These are phyloP conservation scores for Cercospora sp. DNA, from an alignment of 2,329 filamentous ascomycete species.

Conservation along the genomic window DNA sequence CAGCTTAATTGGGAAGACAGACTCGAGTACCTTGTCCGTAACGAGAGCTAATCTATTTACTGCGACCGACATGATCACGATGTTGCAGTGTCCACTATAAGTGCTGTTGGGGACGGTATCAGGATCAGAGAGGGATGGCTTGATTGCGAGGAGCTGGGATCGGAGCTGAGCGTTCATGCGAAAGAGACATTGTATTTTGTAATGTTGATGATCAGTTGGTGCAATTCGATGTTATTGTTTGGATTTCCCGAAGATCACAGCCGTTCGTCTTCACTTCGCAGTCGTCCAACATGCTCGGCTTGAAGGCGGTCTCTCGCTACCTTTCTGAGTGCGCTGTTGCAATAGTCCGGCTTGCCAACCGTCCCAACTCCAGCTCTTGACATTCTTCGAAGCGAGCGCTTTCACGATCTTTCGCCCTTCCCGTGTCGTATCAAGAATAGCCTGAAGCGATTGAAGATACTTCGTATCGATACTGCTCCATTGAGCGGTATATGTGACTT, in stretches of 20 bases:
- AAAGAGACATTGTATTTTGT: neutral
- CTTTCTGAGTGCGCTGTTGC: neutral
- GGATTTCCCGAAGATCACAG: neutral
- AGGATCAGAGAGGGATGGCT: too few species aligned
- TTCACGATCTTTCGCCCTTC: slow-evolving; percentile 25
- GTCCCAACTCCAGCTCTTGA: slow-evolving; percentile 20
- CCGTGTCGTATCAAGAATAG: slow-evolving; percentile 8
- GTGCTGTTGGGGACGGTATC: too few species aligned
- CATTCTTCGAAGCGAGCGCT: slow-evolving; percentile 13
- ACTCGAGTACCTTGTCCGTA: too few species aligned
- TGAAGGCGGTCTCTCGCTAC: neutral
- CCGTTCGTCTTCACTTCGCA: neutral
- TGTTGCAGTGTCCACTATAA: too few species aligned
- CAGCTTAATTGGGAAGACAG: too few species aligned
- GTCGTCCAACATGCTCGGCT: neutral
- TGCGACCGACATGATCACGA: too few species aligned
- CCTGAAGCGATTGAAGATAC: slow-evolving; percentile 15
- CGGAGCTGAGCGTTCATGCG: neutral
- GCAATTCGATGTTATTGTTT: neutral
- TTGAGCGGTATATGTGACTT: slow-evolving; percentile 21
- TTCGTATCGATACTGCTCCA: slow-evolving; percentile 21
- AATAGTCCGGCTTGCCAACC: slow-evolving; percentile 6
- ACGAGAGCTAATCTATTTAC: too few species aligned
- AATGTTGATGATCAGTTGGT: neutral
- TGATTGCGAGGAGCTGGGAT: too few species aligned